phyloP scores from a whole-genome alignment of 805 yeast species.

The Nematodospora valgi region DNA sequence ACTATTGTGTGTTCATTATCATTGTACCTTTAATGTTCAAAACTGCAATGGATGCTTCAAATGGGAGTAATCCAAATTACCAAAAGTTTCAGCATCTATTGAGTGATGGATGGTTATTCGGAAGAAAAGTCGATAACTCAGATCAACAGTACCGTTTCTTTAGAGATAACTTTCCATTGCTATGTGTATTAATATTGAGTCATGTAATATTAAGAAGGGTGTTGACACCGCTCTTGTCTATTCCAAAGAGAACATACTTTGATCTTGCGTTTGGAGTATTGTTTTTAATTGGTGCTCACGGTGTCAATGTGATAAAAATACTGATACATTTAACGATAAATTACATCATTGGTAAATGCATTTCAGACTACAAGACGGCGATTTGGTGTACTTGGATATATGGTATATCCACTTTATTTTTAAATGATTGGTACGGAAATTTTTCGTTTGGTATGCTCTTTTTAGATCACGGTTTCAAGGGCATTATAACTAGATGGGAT shows the following conservation, averaged over 20 bases:
- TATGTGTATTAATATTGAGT: conserved; percentile 49
- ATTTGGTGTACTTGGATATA: conserved; percentile 63
- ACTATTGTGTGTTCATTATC: conserved; percentile 57
- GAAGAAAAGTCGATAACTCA: conserved; percentile 87
- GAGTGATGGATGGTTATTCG: conserved; percentile 84
- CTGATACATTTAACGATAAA: conserved; percentile 53
- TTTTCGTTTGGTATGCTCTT: conserved; percentile 51
- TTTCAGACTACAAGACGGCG: conserved; percentile 36
- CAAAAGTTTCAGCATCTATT: conserved; percentile 56
- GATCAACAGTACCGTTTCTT: conserved; percentile 88
- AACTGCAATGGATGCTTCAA: conserved; percentile 79
- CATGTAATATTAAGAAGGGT: conserved; percentile 53
- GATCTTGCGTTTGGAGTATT: conserved; percentile 70
- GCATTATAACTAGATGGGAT: conserved; percentile 90
- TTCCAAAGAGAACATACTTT: conserved; percentile 50
- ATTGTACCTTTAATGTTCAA: conserved; percentile 81
- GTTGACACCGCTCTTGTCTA: conserved; percentile 4
- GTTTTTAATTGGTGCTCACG: conserved; percentile 75
- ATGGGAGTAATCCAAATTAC: conserved; percentile 72
- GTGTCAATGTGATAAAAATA: conserved; percentile 65
- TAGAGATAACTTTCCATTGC: conserved; percentile 69
- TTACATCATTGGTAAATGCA: conserved; percentile 46
- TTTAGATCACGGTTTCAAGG: conserved; percentile 62
- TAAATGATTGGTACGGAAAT: conserved; percentile 66
- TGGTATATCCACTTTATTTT: conserved; percentile 72